phyloP scores from a whole-genome alignment of 345 rosid genomes.

The Dipteronia dyeriana region DNA sequence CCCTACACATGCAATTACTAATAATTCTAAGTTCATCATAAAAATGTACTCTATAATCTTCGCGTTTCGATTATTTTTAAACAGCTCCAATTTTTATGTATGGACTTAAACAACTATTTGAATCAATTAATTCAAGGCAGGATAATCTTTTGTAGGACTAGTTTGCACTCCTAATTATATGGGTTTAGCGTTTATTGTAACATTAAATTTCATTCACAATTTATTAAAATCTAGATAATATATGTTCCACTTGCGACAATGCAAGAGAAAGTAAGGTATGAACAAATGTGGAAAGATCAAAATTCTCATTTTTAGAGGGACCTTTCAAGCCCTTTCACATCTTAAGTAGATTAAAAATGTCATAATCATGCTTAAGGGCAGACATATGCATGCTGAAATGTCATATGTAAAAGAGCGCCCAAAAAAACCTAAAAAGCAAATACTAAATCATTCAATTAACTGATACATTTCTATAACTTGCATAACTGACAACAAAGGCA shows the following conservation, averaged over 20 bases:
- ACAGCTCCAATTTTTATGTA: not conserved
- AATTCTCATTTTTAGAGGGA: not conserved
- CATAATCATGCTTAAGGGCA: not conserved
- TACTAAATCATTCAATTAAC: not conserved
- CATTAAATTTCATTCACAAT: not conserved
- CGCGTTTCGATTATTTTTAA: not conserved
- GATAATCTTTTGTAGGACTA: not conserved
- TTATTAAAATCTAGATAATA: not conserved
- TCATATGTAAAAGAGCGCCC: not conserved
- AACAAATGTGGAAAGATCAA: not conserved
- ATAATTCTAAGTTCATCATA: not conserved
- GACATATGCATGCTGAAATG: not conserved
- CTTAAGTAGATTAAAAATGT: not conserved
- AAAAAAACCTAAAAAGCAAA: not conserved
- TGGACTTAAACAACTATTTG: not conserved
- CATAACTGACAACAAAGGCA: not conserved
- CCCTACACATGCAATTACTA: not conserved
- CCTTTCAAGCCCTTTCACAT: not conserved
- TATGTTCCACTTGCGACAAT: not conserved
- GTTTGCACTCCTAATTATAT: not conserved
- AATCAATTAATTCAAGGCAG: not conserved
- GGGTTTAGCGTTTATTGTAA: too few relatives aligned
- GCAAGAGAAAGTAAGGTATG: not conserved
- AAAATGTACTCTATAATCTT: not conserved
- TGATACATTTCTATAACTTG: not conserved